Conservation (phyloP, 352 stramenopile species). For the Elongisporangium prolatum region DNA sequence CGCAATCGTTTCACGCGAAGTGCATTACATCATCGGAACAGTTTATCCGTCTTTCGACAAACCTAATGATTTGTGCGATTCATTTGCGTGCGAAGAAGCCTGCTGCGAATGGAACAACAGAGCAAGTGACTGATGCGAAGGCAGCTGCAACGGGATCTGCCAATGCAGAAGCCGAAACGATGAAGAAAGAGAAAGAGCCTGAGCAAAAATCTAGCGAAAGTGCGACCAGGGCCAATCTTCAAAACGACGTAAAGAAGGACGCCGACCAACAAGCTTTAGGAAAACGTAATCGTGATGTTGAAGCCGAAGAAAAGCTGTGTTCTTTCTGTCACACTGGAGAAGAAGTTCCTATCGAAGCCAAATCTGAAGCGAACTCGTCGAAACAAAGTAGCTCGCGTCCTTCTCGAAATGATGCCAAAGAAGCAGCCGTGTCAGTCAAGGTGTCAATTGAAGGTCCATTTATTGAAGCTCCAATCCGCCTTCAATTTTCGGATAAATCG, state of each 20-base stretch:
- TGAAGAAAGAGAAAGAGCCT: background rate
- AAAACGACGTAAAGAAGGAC: background rate
- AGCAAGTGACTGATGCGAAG: slow-evolving; percentile 1
- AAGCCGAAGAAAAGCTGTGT: background rate
- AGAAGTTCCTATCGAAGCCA: background rate
- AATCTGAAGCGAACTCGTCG: background rate
- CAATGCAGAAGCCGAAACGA: background rate
- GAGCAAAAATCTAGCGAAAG: background rate
- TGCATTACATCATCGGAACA: slow-evolving; percentile 76
- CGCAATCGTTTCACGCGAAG: slow-evolving; percentile 70
- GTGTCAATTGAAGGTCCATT: slow-evolving; percentile 59
- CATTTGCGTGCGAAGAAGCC: slow-evolving; percentile 58
- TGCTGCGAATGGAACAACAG: background rate
- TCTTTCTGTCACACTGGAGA: background rate
- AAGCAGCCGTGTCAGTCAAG: slow-evolving; percentile 5
- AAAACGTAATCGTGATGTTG: background rate
- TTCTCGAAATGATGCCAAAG: too few relatives aligned
- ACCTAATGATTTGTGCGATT: slow-evolving; percentile 87
- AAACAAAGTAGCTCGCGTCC: too few relatives aligned
- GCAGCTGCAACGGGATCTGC: background rate
- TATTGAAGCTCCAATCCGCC: slow-evolving; percentile 63
- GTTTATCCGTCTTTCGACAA: slow-evolving; percentile 78
- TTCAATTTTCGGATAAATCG: slow-evolving; percentile 66
- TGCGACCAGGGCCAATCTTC: background rate
- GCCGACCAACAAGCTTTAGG: background rate